Base-by-base conservation (phyloP, 2,329 filamentous ascomycete genomes). In the Colletotrichum cordylinicola region DNA sequence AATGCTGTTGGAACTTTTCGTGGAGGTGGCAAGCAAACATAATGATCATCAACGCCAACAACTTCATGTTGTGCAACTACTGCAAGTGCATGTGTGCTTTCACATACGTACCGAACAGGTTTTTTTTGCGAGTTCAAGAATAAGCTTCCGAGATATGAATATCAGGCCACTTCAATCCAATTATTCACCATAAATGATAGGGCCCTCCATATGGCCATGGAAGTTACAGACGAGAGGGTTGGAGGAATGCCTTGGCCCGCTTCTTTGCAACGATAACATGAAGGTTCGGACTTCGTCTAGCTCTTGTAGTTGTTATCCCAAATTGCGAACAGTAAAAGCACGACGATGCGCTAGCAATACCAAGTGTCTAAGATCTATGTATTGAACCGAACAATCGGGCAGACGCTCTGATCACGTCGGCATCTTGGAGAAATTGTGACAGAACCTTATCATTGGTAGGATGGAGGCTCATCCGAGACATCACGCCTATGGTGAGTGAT, bases 101-200 rank as follows among this genome's bases (percentile, higher is more conserved):
- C 8, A 8, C 4, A n/a, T 43, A 3, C 1, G 6, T 18, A n/a
- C 18, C 39, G 18, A 43, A 43, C 39, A 43, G 18, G 39, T 3
- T n/a, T n/a, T n/a, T n/a, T 43, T 43, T 9, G n/a, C 1, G 18
- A n/a, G 0, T 43, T n/a, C 39, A 3, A 43, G 18, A 10, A 43
- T n/a, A 43, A 43, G 39, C n/a, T 43, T 3, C 9, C 1, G 39
- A 43, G 39, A 43, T 6, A 43, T n/a, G 4, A 18, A 10, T n/a
- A 9, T n/a, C 39, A 43, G 1, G n/a, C 39, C 18, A n/a, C 10
- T 43, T 43, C 39, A n/a, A 43, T 43, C 10, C n/a, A 9, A 18
- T 2, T n/a, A 12, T 0, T 43, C 0, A 43, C 12, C 18, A 43
- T 9, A 18, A n/a, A 43, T n/a, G 39, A 43, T n/a, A 3, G n/a